A percentile compares a stretch with the other conserved stretches of the same genome.
These are phyloP conservation scores for Nasturtium officinale DNA, from an alignment of 345 rosid genomes.

Conservation along the genomic window DNA sequence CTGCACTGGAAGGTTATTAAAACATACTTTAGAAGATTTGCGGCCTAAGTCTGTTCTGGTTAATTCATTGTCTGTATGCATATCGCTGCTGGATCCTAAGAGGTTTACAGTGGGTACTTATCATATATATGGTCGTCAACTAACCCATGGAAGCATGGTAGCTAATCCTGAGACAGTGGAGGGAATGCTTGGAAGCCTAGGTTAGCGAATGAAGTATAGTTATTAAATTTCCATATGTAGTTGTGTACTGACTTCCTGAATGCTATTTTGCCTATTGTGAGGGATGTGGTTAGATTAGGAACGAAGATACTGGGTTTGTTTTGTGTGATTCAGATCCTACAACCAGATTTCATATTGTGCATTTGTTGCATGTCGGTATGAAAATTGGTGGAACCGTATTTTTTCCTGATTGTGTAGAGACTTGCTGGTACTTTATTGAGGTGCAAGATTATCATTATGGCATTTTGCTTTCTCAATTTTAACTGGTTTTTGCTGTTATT, in stretches of 20 bases:
- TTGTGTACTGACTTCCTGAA: conserved; percentile 19
- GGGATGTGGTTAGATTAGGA: conserved; percentile 18
- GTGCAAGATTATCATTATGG: conserved; percentile 10
- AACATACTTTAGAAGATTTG: conserved; percentile 80
- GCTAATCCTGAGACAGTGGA: conserved; percentile 75
- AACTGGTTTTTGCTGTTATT: conserved; percentile 10
- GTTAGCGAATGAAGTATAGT: conserved; percentile 45
- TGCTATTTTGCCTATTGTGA: not conserved
- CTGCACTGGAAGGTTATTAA: conserved; percentile 77
- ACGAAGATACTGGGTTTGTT: not conserved
- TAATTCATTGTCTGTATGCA: conserved; percentile 82
- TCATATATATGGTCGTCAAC: conserved; percentile 65
- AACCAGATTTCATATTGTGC: not conserved
- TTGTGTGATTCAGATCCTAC: conserved; percentile 3
- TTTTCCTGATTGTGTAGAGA: conserved; percentile 11
- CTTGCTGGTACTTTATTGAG: not conserved
- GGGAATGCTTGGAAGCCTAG: conserved; percentile 89
- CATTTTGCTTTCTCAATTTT: conserved; percentile 14
- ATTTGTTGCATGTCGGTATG: conserved; percentile 20
- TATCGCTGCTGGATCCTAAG: conserved; percentile 89
- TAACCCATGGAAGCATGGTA: conserved; percentile 59
- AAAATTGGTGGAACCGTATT: conserved; percentile 2
- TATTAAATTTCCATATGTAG: conserved; percentile 14
- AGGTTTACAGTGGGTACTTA: conserved; percentile 67
- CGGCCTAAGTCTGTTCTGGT: conserved; percentile 90